Percentiles rank a stretch among this genome's conserved stretches.
These are phyloP conservation scores for Cerioporus squamosus DNA, from an alignment of 1,284 basidiomycete genomes.

Conservation along the genomic window DNA sequence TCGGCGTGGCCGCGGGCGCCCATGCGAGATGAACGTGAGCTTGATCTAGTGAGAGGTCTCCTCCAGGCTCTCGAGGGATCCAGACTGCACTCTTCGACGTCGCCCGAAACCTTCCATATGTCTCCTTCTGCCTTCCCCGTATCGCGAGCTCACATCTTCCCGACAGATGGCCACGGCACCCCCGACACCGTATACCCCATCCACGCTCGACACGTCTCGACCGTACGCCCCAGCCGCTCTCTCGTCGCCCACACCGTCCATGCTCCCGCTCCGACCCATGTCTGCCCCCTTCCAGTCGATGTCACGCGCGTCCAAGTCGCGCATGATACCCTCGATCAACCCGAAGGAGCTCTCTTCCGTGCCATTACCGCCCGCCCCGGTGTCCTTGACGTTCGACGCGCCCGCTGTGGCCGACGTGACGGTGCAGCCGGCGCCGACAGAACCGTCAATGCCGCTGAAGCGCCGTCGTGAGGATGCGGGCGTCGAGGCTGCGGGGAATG, in stretches of 20 bases:
- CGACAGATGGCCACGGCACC: slow-evolving; percentile 9
- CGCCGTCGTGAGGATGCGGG: slow-evolving; percentile 40
- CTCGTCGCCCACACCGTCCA: slow-evolving; percentile 39
- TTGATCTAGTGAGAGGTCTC: no score
- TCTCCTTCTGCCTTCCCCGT: no score
- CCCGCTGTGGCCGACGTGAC: slow-evolving; percentile 15
- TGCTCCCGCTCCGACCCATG: slow-evolving; percentile 20
- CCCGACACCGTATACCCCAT: slow-evolving; percentile 33
- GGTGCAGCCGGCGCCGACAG: background rate
- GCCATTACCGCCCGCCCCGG: slow-evolving; percentile 5
- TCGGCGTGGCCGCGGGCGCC: no score
- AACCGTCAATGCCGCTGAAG: slow-evolving; percentile 35
- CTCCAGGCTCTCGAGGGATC: no score
- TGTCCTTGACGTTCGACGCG: slow-evolving; percentile 16
- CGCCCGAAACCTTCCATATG: no score
- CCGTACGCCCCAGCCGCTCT: slow-evolving; percentile 27
- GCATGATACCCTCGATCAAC: slow-evolving; percentile 23
- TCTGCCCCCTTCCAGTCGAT: slow-evolving; percentile 15
- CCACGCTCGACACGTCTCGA: slow-evolving; percentile 22
- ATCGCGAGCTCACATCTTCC: no score
- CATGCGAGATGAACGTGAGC: no score
- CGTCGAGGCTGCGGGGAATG: slow-evolving; percentile 3
- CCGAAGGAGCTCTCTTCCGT: slow-evolving; percentile 24
- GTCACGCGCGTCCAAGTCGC: slow-evolving; percentile 26
- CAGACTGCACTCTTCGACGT: no score